Conservation (phyloP, 208 protist genomes). For the Leptomonas pyrrhocoris region DNA sequence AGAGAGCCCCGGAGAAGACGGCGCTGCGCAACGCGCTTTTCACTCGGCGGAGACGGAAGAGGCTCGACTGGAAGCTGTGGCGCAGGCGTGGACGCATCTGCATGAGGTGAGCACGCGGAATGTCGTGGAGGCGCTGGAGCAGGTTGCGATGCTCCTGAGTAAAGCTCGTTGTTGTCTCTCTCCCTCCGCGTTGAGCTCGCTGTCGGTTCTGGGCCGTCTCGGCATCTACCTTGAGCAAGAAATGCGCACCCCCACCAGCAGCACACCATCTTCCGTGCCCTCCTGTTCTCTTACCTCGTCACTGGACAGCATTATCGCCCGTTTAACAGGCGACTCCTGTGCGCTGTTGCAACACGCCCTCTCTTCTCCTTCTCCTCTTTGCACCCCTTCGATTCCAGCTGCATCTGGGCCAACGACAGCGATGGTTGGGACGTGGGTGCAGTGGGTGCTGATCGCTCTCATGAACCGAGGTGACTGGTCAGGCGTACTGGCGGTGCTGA, state of each 20-base stretch:
- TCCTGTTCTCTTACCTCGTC: neutral
- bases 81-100: constrained; percentile 12
- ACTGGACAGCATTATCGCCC: constrained; percentile 14
- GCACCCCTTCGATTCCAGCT: neutral
- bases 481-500: constrained; percentile 19
- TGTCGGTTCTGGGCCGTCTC: neutral
- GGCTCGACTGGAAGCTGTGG: neutral
- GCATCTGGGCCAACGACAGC: constrained; percentile 3
- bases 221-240: constrained; percentile 11
- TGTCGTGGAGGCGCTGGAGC: neutral
- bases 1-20: neutral
- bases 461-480: constrained; percentile 23
- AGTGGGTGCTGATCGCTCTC: constrained; percentile 35
- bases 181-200: constrained; percentile 4
- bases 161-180: neutral
- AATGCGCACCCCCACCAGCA: neutral
- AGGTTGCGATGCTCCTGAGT: constrained; percentile 1
- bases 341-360: neutral
- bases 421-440: constrained; percentile 27
- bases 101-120: neutral
- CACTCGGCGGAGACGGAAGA: constrained; percentile 2
- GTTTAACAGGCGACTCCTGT: constrained; percentile 18
- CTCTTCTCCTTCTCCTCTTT: neutral
- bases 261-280: neutral
- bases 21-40: neutral